Base-by-base conservation (phyloP, 176 grass and related monocot species). In the Calamus simplicifolius region DNA sequence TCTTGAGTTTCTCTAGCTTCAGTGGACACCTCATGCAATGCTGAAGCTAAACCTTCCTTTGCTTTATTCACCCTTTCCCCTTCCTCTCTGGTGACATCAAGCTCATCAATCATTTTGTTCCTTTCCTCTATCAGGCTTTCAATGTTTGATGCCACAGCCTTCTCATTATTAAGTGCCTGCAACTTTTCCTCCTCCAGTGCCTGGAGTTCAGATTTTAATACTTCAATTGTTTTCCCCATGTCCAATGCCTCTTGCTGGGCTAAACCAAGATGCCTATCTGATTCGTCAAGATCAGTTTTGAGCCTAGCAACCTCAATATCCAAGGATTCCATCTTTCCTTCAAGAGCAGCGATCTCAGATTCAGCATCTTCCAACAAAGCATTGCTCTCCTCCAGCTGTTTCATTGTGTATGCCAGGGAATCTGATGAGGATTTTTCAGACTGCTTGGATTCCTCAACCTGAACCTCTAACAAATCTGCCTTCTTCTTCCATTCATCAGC, bases 1-100 rank as follows among this genome's bases (percentile, higher is more conserved):
- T n/a, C n/a, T n/a, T n/a, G n/a, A n/a, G n/a, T n/a, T n/a, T n/a
- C n/a, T n/a, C n/a, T n/a, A n/a, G n/a, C n/a, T n/a, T n/a, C n/a
- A n/a, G n/a, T n/a, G n/a, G n/a, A n/a, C n/a, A n/a, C n/a, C n/a
- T n/a, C n/a, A n/a, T n/a, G n/a, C n/a, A n/a, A n/a, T n/a, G n/a
- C n/a, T n/a, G n/a, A n/a, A n/a, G n/a, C n/a, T n/a, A n/a, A n/a
- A n/a, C n/a, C n/a, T n/a, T n/a, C n/a, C n/a, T n/a, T n/a, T n/a
- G 80, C 73, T 57, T 81, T 87, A 77, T 93, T 93, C 3, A 27
- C 71, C 30, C 68, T 93, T 10, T 87, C 74, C 67, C 48, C 77
- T 64, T 93, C 84, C 25, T 84, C 77, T 21, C 57, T 93, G 43
- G 65, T 58, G 4, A 58, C 49, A 18, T 58, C 69, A 4, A 87